Percentiles rank a stretch among this genome's conserved stretches.
Evolutionary conservation across 768 basidiomycete species (phyloP).

Genomic region (Phylloporus arenicola): DNA sequence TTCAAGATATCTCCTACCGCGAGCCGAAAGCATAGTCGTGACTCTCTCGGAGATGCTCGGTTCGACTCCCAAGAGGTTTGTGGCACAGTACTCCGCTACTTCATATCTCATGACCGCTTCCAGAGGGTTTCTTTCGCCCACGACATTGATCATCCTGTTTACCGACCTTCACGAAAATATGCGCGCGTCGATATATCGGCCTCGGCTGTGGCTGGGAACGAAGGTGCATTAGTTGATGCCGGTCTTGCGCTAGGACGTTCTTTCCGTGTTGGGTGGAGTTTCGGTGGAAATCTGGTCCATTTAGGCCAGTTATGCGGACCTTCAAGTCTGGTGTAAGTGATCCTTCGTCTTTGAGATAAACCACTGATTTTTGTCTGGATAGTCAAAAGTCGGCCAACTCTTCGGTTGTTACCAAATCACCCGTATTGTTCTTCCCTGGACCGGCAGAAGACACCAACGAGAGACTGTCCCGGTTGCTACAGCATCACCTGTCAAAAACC

Average conservation of each 20-base stretch:
- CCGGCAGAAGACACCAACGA: slow-evolving; percentile 30
- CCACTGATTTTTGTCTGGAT: slow-evolving; percentile 6
- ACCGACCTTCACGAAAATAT: slow-evolving; percentile 76
- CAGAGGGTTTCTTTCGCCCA: slow-evolving; percentile 80
- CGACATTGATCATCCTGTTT: slow-evolving; percentile 58
- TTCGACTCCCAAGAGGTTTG: slow-evolving; percentile 57
- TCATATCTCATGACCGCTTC: slow-evolving; percentile 3
- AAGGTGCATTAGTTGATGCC: slow-evolving; percentile 69
- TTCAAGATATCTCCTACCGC: slow-evolving; percentile 35
- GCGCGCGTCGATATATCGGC: slow-evolving; percentile 64
- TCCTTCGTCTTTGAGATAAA: slow-evolving; percentile 1
- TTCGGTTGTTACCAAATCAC: slow-evolving; percentile 51
- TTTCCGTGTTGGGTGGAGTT: slow-evolving; percentile 89
- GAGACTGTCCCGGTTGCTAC: slow-evolving; percentile 58
- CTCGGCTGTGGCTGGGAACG: slow-evolving; percentile 59
- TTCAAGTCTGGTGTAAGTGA: slow-evolving; percentile 46
- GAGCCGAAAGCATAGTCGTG: slow-evolving; percentile 70
- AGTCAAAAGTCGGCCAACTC: slow-evolving; percentile 58
- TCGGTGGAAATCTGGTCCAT: slow-evolving; percentile 69
- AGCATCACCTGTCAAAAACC: slow-evolving; percentile 72
- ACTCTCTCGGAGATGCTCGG: slow-evolving; percentile 70
- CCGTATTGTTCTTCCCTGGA: slow-evolving; percentile 37
- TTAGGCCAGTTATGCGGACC: slow-evolving; percentile 70
- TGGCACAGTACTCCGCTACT: slow-evolving; percentile 8
- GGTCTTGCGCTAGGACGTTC: slow-evolving; percentile 82